Percentiles rank a stretch among this genome's conserved stretches.
phyloP scores from a whole-genome alignment of 2,329 filamentous ascomycete genomes.

The Pestalotiopsis sp. region DNA sequence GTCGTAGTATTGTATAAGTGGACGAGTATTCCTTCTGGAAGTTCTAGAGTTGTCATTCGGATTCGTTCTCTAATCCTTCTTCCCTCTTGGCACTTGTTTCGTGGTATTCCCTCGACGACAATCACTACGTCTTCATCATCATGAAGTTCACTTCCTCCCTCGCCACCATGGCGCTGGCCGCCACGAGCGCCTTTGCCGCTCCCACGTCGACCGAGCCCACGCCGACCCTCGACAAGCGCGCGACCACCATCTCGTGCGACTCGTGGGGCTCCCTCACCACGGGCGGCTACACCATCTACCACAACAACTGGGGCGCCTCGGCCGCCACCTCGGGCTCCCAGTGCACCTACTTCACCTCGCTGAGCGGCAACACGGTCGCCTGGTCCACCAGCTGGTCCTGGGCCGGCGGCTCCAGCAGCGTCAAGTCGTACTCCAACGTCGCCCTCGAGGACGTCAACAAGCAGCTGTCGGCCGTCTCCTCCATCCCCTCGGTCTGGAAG shows the following conservation, averaged over 20 bases:
- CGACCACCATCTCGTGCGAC: constrained; percentile 34
- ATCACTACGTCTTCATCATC: background rate
- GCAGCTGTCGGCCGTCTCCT: constrained; percentile 34
- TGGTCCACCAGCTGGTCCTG: constrained; percentile 47
- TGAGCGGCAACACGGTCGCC: constrained; percentile 33
- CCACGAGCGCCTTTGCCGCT: constrained; percentile 16
- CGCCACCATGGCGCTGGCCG: constrained; percentile 29
- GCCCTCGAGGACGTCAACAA: constrained; percentile 33
- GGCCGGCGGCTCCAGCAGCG: constrained; percentile 37
- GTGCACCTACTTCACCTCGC: constrained; percentile 40
- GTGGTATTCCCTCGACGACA: background rate
- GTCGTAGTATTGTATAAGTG: background rate
- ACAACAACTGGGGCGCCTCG: constrained; percentile 50
- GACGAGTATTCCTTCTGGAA: background rate
- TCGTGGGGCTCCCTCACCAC: constrained; percentile 36
- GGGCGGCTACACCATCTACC: constrained; percentile 49
- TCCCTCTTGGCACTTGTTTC: background rate
- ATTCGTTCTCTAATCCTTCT: background rate
- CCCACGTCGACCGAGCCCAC: constrained; percentile 25
- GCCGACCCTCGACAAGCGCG: constrained; percentile 34
- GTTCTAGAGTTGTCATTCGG: background rate
- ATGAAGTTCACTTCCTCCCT: constrained; percentile 16
- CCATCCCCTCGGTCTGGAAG: constrained; percentile 47
- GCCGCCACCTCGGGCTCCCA: constrained; percentile 38
- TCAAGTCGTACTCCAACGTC: constrained; percentile 49